Base-by-base conservation (phyloP, 202 grass and related monocot species). In the Zoysia matrella region DNA sequence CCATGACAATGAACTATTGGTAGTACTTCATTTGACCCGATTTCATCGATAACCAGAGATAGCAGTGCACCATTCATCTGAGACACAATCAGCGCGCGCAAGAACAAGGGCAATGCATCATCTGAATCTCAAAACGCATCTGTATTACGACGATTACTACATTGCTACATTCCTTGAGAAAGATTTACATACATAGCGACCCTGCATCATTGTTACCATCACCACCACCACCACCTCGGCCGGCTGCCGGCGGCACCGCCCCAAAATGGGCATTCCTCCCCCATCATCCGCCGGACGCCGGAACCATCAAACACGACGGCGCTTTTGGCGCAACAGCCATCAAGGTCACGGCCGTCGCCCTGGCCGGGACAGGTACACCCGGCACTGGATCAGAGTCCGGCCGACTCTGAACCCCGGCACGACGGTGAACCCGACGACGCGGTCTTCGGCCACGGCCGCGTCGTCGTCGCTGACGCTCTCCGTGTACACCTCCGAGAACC, bases 371-470 rank as follows among this genome's bases (percentile, higher is more conserved):
- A 22, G 22, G 22, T 22, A 22, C 22, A 22, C 22, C 22, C 22
- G 22, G 22, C 22, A 22, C 22, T 22, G 22, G 22, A 22, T 22
- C 22, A 22, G 22, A 22, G 22, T 22, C 22, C 87, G 88, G 62
- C 88, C 94, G 4, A 97, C 75, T 56, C 90, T 83, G 57, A 97
- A 97, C 61, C 94, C 94, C 3, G 94, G 94, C 14, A 97, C 84
- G 0, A 97, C 92, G 41, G 90, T 97, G 78, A 97, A 97, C 0
- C 88, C 94, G 1, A 94, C 90, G 3, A 56, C 52, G 22, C 92
- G 77, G 51, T 84, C 85, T 43, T 86, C 87, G 30, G 84, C 76
- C 16, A 47, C 45, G 1, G 65, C 45, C 6, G 77, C 80, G 42
- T 86, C 75, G 0, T 75, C 73, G 13, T 87, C 84, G 56, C 46